A percentile compares a stretch with the other conserved stretches of the same genome.
phyloP scores from a whole-genome alignment of 805 yeast genomes.

The Lipomyces sp. region DNA sequence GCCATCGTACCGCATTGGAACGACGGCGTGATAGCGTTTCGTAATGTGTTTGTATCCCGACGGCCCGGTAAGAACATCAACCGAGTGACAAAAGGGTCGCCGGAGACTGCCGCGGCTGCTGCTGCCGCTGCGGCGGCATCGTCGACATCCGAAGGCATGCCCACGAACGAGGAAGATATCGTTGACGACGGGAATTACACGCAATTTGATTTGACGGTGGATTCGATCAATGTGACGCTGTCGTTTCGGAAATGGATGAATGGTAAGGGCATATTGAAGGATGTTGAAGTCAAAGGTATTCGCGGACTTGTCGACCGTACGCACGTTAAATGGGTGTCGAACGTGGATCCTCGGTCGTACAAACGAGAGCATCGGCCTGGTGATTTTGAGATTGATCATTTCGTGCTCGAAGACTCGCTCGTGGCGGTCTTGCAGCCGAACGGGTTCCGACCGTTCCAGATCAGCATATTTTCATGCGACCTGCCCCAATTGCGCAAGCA shows the following conservation, averaged over 20 bases:
- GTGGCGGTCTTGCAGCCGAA: conserved; percentile 82
- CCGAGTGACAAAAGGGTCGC: conserved; percentile 72
- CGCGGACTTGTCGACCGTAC: conserved; percentile 93
- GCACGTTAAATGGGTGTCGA: conserved; percentile 79
- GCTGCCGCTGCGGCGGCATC: conserved; percentile 48
- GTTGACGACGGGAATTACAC: conserved; percentile 86
- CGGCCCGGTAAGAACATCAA: conserved; percentile 63
- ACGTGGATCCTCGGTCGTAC: conserved; percentile 82
- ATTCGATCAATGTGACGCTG: conserved; percentile 77
- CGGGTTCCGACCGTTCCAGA: conserved; percentile 79
- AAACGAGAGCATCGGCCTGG: conserved; percentile 77
- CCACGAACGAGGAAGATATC: conserved; percentile 48
- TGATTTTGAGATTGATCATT: conserved; percentile 87
- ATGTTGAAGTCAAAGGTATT: conserved; percentile 77
- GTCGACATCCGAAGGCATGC: conserved; percentile 16
- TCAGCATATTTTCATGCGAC: conserved; percentile 87
- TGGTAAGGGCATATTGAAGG: conserved; percentile 85
- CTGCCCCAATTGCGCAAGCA: conserved; percentile 80
- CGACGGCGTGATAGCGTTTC: conserved; percentile 80
- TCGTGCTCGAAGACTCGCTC: conserved; percentile 81
- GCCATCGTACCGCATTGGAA: conserved; percentile 96
- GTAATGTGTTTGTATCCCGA: conserved; percentile 82
- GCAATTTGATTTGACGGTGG: conserved; percentile 90
- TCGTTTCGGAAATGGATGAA: conserved; percentile 86
- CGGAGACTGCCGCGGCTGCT: conserved; percentile 68